phyloP scores from a whole-genome alignment of 208 protist species.

The Trypanosoma caninum region DNA sequence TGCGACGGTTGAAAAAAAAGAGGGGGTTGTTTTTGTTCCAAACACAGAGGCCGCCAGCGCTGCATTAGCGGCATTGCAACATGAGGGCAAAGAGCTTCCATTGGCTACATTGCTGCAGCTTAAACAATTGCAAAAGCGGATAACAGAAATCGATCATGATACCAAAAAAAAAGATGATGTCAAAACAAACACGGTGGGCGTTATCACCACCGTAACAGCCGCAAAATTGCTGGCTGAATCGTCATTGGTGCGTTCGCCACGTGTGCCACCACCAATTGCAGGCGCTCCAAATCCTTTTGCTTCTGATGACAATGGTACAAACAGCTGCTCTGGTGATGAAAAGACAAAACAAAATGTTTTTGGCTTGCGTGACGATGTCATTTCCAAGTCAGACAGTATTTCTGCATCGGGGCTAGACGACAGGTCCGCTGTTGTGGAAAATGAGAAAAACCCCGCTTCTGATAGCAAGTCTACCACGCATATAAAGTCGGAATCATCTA shows the following conservation, averaged over 20 bases:
- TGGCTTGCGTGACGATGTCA: no score
- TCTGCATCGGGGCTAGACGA: no score
- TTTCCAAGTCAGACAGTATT: no score
- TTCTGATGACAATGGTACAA: neutral
- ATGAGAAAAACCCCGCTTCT: no score
- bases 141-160: neutral
- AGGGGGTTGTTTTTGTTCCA: conserved; percentile 43
- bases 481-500: no score
- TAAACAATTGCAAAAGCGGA: conserved; percentile 40
- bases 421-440: no score
- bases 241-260: no score
- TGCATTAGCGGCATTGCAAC: conserved; percentile 47
- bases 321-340: neutral
- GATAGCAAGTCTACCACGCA: no score
- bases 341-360: neutral
- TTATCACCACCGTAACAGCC: conserved; percentile 6
- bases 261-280: conserved; percentile 33
- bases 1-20: conserved; percentile 35
- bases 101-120: conserved; percentile 50
- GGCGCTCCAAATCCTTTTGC: conserved; percentile 41
- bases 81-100: conserved; percentile 49
- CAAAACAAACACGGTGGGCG: no score
- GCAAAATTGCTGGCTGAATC: neutral
- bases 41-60: conserved; percentile 25
- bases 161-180: neutral